phyloP scores from a whole-genome alignment of 2,329 filamentous ascomycete species.

The Talaromyces sp. region DNA sequence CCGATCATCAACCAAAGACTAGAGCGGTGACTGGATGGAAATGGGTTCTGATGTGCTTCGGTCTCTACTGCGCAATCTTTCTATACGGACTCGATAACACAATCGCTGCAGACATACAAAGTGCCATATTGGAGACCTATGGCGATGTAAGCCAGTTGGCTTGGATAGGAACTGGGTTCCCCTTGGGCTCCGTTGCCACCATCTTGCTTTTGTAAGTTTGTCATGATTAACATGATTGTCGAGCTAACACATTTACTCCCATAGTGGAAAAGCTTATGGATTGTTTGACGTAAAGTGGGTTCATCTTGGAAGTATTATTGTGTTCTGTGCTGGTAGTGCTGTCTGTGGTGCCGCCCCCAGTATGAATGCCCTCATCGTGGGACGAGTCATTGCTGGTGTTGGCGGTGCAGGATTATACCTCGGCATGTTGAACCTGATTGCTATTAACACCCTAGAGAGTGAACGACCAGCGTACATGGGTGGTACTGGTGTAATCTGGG shows the following conservation, averaged over 20 bases:
- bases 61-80: neutral
- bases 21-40: neutral
- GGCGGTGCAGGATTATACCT: constrained; percentile 31
- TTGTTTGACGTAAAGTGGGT: neutral
- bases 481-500: constrained; percentile 31
- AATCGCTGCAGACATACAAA: too few relatives aligned
- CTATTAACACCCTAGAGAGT: constrained; percentile 14
- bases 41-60: neutral
- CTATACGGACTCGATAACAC: too few relatives aligned
- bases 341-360: constrained; percentile 21
- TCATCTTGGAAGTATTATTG: neutral
- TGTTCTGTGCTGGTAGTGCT: neutral
- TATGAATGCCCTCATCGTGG: constrained; percentile 45
- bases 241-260: too few relatives aligned
- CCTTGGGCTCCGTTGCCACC: too few relatives aligned
- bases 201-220: too few relatives aligned
- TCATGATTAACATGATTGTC: too few relatives aligned
- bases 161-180: too few relatives aligned
- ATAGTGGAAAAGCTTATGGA: too few relatives aligned
- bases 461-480: constrained; percentile 30
- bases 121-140: too few relatives aligned
- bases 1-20: neutral
- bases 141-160: too few relatives aligned
- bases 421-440: neutral
- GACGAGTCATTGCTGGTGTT: constrained; percentile 32